Base-by-base conservation (phyloP, 164 flowering plant species). In the Aristolochia californica region DNA sequence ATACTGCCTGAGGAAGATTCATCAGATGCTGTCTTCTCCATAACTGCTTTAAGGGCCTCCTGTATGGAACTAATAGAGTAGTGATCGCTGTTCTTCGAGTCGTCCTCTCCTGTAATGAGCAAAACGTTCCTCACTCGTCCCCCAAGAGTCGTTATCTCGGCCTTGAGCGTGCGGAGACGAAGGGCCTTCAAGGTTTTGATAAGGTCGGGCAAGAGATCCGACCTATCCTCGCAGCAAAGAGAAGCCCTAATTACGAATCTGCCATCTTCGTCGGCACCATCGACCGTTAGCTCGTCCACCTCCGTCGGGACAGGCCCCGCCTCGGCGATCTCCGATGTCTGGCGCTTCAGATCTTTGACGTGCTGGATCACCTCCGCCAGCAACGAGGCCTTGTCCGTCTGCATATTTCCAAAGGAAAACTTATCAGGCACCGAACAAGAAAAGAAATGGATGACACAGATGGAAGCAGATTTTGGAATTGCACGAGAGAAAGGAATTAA, bases 351-450 rank as follows among this genome's bases (percentile, higher is more conserved):
- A 66, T 94, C 97, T 58, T 86, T 94, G 40, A 94, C 93, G 52
- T 88, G 99, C 61, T 88, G 96, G 55, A 94, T 88, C 62, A 94
- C 99, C 68, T 94, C 97, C 13, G 97, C 97, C 17, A 94, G 82
- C 71, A 94, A 59, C 27, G 99, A 94, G 15, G 99, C 99, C 60
- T 94, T 94, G 73, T 94, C 99, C 48, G 99, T 94, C 99, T 93
- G 61, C 45, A 60, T 23, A 66, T 47, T 51, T 14, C 0, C 5
- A 23, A 21, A 50, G 5, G 17, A 28, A 22, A 62, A 10, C 38
- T 49, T 22, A 50, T 10, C n/a, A 40, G 11, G 27, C 43, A 26
- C 0, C 51, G 12, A 0, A 63, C 8, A 15, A 51, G 48, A 12
- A 57, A 43, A 55, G 12, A n/a, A n/a, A n/a, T n/a, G n/a, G n/a